phyloP scores from a whole-genome alignment of 345 rosid genomes.

The Lumnitzera littorea region DNA sequence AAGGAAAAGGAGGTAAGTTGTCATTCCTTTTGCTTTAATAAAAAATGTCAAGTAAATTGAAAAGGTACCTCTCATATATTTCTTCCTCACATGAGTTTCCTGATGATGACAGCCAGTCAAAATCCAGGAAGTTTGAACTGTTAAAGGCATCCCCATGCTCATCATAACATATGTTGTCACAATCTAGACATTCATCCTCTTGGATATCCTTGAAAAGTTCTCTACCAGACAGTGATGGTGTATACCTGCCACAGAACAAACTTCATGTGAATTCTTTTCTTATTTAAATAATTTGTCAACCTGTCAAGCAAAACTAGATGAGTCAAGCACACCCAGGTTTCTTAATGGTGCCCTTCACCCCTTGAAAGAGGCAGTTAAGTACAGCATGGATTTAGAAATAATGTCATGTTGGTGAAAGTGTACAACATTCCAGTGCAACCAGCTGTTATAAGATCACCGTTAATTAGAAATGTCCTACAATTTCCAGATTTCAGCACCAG shows the following conservation, averaged over 20 bases:
- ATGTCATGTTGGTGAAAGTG: neutral
- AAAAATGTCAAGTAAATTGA: neutral
- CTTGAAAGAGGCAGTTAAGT: too few species aligned
- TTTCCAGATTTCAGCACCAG: too few species aligned
- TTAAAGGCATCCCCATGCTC: conserved; percentile 51
- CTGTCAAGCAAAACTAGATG: too few species aligned
- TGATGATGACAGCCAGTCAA: conserved; percentile 89
- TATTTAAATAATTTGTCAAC: neutral
- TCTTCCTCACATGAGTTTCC: conserved; percentile 93
- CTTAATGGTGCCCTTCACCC: too few species aligned
- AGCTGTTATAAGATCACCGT: too few species aligned
- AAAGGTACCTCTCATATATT: conserved; percentile 52
- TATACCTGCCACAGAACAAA: conserved; percentile 28
- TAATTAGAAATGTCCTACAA: too few species aligned
- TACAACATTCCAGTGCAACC: too few species aligned
- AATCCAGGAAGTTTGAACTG: conserved; percentile 66
- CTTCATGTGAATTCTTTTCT: neutral
- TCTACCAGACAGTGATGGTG: conserved; percentile 23
- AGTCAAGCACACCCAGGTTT: too few species aligned
- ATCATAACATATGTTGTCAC: conserved; percentile 44
- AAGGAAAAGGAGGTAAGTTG: neutral
- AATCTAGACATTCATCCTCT: conserved; percentile 34
- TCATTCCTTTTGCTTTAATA: neutral
- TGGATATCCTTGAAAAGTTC: conserved; percentile 35
- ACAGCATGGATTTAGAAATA: too few species aligned